Conservation (phyloP, 257 asterid species). For the Gentiana dahurica region DNA sequence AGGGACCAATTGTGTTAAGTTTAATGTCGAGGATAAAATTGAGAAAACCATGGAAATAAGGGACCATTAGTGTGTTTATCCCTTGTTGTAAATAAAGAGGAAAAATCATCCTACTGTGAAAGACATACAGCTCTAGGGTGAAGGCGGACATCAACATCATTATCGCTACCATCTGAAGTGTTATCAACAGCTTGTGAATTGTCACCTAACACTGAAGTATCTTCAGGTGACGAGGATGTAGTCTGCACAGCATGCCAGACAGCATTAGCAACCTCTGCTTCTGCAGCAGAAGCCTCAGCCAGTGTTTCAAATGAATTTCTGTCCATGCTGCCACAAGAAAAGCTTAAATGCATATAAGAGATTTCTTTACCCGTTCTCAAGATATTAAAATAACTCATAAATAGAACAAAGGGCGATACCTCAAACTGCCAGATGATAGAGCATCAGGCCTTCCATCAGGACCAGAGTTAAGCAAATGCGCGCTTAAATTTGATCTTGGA, state of each 20-base stretch:
- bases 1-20: too few relatives aligned
- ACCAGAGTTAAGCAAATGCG: too few relatives aligned
- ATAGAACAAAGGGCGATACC: constrained; percentile 34
- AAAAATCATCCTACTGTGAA: constrained; percentile 5
- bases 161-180: constrained; percentile 70
- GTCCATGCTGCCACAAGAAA: constrained; percentile 43
- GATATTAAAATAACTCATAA: constrained; percentile 5
- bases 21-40: too few relatives aligned
- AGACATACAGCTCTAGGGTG: constrained; percentile 88
- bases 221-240: constrained; percentile 27
- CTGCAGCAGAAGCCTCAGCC: constrained; percentile 96
- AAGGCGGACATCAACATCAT: constrained; percentile 84
- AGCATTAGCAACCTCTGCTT: constrained; percentile 92
- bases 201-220: constrained; percentile 33
- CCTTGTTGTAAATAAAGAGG: constrained; percentile 1
- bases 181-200: constrained; percentile 66
- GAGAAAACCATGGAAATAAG: too few relatives aligned
- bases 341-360: not conserved
- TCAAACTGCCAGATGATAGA: constrained; percentile 42
- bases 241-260: constrained; percentile 87
- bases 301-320: constrained; percentile 75
- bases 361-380: not conserved
- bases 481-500: too few relatives aligned
- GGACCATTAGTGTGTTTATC: too few relatives aligned
- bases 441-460: constrained; percentile 8